Evolutionary conservation across 495 filamentous ascomycete species (phyloP), one percentile per base, ranked within the genome.

Genomic region (Penicilliopsis zonata): DNA sequence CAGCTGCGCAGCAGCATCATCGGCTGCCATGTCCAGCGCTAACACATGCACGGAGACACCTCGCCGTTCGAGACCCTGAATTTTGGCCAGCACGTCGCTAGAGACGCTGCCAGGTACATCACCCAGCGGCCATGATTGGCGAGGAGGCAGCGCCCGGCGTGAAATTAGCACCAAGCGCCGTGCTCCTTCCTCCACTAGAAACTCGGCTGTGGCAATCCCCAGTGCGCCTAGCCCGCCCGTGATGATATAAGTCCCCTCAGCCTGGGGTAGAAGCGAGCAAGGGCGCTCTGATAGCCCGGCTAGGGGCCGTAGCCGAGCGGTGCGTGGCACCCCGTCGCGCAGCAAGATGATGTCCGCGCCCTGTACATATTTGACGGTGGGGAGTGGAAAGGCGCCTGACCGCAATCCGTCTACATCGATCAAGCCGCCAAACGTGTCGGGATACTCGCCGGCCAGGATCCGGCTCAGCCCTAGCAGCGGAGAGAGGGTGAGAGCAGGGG

Each of bases 231-330:
- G 43, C 17, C 65, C 65, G 20, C 65, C 65, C 12, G 59, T 54
- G 13, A 70, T 53, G 8, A 70, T 16, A 37, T 70, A 70, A 0
- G 65, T 63, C 3, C 56, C 59, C n/a, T 60, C 49, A 0, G 48
- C 38, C 5, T 42, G 42, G 4, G 54, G 53, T 1, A 46, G 36
- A 2, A 54, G 35, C 4, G 18, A 41, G 1, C 20, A 32, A 9
- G 14, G 25, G 4, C 18, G 24, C 12, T 19, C 28, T n/a, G 32
- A 24, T 4, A 51, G 24, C 4, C 36, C 38, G 1, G 53, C 40
- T 6, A 67, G 31, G 9, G 43, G 24, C 2, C 53, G 46, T 9
- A 67, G 50, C 6, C 51, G 42, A 8, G 48, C 40, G 3, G 46
- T 41, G 1, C 56, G 38, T 3, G 57, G 33, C 5, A 71, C 43